Conservation (phyloP, 768 basidiomycete genomes). For the Hericium erinaceus region DNA sequence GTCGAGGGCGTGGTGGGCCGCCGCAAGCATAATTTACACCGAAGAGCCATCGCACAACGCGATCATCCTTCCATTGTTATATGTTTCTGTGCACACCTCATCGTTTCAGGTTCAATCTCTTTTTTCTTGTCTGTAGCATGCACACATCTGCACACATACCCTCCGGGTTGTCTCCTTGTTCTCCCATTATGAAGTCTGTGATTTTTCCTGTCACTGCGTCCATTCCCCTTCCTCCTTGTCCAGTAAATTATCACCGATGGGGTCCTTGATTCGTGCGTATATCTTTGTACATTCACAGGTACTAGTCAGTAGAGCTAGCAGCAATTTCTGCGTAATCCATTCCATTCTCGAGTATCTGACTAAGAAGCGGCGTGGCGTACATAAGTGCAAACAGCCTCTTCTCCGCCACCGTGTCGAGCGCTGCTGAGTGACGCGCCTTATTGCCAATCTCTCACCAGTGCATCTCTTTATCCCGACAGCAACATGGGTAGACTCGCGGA, state of each 20-base stretch:
- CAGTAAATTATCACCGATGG: not conserved
- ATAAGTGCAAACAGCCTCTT: not conserved
- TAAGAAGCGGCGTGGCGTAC: not conserved
- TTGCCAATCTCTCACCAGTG: not conserved
- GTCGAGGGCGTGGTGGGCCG: conserved; percentile 24
- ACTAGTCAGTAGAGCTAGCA: not conserved
- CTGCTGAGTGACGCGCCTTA: not conserved
- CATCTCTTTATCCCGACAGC: not conserved
- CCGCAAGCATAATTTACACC: not conserved
- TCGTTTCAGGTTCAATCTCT: not conserved
- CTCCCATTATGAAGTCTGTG: not conserved
- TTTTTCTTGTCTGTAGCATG: not conserved
- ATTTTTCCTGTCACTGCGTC: too few relatives aligned
- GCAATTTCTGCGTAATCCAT: too few relatives aligned
- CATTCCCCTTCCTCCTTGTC: not conserved
- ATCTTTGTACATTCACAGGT: not conserved
- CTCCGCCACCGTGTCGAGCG: not conserved
- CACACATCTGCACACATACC: not conserved
- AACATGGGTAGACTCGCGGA: conserved; percentile 93
- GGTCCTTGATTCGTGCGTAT: not conserved
- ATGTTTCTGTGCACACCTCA: not conserved
- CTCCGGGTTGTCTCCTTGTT: not conserved
- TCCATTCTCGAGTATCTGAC: too few relatives aligned
- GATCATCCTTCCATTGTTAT: not conserved
- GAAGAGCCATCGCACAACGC: not conserved